These are phyloP conservation scores for Neonectria sp. DNA, from an alignment of 2,329 filamentous ascomycete species.

Conservation along the genomic window DNA sequence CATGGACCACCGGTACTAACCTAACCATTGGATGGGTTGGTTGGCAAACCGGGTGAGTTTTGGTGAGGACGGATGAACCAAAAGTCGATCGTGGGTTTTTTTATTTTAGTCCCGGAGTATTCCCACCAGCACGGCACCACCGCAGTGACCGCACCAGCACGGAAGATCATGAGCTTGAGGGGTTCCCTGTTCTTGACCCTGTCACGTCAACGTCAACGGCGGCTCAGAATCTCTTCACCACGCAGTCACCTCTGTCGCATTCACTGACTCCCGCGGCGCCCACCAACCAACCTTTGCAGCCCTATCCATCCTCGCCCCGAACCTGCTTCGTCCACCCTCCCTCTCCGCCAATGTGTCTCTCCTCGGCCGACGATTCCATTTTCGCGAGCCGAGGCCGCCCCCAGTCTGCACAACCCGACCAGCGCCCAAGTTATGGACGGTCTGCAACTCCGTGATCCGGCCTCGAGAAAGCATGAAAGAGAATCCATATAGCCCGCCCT, in stretches of 20 bases:
- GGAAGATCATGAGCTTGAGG: conserved; percentile 35
- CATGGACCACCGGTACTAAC: neutral
- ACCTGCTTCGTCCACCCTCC: conserved; percentile 23
- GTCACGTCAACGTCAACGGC: conserved; percentile 25
- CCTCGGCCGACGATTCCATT: conserved; percentile 53
- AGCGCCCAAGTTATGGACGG: conserved; percentile 53
- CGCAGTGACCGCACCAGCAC: conserved; percentile 13
- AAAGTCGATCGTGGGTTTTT: conserved; percentile 15
- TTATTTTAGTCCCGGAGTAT: conserved; percentile 35
- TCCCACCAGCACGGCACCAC: conserved; percentile 20
- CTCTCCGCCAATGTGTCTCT: conserved; percentile 56
- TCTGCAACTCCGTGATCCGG: conserved; percentile 49
- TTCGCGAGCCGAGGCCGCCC: conserved; percentile 54
- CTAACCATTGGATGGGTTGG: neutral
- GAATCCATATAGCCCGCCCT: conserved; percentile 46
- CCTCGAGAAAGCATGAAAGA: conserved; percentile 54
- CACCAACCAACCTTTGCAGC: conserved; percentile 13
- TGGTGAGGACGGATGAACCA: neutral
- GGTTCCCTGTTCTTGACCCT: conserved; percentile 28
- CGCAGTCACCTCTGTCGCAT: conserved; percentile 28
- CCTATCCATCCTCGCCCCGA: conserved; percentile 13
- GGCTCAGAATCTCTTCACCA: conserved; percentile 29
- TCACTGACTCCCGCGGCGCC: conserved; percentile 10
- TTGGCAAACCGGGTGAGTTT: too few relatives aligned
- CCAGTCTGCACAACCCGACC: conserved; percentile 44